Evolutionary conservation across 2,329 filamentous ascomycete species (phyloP).

Genomic region (Leptographium galeiforme): DNA sequence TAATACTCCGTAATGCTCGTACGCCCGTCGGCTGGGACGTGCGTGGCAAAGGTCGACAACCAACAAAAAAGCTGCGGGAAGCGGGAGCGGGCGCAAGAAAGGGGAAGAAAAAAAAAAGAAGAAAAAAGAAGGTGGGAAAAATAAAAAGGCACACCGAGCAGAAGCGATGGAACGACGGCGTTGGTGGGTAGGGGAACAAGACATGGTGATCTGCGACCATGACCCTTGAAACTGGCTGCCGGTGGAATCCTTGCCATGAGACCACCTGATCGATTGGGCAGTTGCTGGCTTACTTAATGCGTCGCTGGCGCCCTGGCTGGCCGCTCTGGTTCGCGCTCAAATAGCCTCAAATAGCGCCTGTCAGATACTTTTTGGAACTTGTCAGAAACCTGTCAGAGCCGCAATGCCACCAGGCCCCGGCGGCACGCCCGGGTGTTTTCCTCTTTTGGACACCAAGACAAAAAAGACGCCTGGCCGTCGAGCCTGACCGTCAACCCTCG

Average conservation of each 20-base stretch:
- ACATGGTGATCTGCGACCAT: neutral
- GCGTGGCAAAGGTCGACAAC: neutral
- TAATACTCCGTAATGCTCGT: no score
- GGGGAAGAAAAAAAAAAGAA: neutral
- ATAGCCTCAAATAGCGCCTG: no score
- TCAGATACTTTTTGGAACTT: no score
- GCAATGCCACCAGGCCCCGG: no score
- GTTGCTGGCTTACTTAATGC: neutral
- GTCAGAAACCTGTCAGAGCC: neutral
- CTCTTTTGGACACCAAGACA: no score
- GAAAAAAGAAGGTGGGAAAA: neutral
- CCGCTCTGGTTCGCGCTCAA: no score
- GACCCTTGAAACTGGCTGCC: constrained; percentile 1
- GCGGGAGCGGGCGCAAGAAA: neutral
- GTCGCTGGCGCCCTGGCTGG: no score
- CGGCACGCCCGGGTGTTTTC: neutral
- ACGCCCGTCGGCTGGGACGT: no score
- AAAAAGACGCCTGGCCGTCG: no score
- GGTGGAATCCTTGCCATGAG: neutral
- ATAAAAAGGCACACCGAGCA: neutral
- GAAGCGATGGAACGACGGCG: neutral
- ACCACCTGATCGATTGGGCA: neutral
- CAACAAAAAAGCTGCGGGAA: neutral
- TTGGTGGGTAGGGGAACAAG: neutral
- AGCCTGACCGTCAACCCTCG: no score